phyloP scores from a whole-genome alignment of 371 early-diverging fungal species.

The Dichotomocladium elegans region DNA sequence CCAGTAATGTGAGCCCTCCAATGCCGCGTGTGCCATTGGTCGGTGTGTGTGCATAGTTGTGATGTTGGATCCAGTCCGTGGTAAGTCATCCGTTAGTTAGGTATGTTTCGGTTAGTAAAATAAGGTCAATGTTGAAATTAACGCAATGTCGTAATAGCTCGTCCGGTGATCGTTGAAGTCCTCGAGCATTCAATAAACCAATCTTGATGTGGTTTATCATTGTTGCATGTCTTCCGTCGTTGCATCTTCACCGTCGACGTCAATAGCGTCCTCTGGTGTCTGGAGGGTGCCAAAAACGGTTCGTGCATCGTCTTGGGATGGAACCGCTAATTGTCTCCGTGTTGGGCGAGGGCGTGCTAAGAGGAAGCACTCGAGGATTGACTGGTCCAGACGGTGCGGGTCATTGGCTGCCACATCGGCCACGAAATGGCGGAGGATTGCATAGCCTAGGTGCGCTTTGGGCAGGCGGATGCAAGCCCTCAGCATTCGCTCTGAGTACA shows the following conservation, averaged over 20 bases:
- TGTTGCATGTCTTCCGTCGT: neutral
- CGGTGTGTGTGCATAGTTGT: neutral
- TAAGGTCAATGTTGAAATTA: conserved; percentile 1
- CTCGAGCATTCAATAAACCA: neutral
- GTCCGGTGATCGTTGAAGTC: neutral
- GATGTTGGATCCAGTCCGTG: conserved; percentile 1
- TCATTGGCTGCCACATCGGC: neutral
- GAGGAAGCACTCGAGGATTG: no score
- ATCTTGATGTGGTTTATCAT: neutral
- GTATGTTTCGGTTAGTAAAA: conserved; percentile 4
- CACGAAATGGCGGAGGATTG: neutral
- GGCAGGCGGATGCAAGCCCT: neutral
- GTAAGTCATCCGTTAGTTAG: neutral
- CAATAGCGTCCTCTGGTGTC: neutral
- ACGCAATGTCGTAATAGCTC: neutral
- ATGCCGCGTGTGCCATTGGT: neutral
- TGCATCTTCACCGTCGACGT: neutral
- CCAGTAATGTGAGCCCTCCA: neutral
- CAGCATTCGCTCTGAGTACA: conserved; percentile 1
- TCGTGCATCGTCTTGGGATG: no score
- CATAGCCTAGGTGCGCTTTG: neutral
- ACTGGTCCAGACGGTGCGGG: neutral
- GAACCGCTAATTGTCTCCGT: no score
- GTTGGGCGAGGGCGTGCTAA: no score
- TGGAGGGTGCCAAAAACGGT: no score